Evolutionary conservation across 2,329 filamentous ascomycete species (phyloP), one percentile per base, ranked within the genome.

Genomic region (Hypomyces rosellus): DNA sequence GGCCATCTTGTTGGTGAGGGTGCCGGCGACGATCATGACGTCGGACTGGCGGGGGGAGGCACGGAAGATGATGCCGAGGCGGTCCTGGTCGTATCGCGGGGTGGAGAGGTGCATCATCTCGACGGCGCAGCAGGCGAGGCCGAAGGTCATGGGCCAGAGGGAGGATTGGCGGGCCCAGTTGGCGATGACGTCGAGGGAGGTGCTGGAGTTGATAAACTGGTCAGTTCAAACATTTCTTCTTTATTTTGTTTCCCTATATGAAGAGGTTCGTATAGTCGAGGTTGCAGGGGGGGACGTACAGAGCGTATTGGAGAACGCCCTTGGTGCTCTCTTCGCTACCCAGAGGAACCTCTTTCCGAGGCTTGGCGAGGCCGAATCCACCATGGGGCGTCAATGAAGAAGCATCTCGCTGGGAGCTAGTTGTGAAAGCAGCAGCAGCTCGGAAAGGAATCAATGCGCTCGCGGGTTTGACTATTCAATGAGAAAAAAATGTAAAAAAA

Each of bases 1-100:
- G 1, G 89, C 89, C 90, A 96, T 96, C 77, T 96, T 96, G 78
- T 96, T 96, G 60, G 89, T 95, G 55, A 96, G 80, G 30, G 90
- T 96, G 53, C 90, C 90, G 22, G 90, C 89, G 18, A 95, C 89
- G 62, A 95, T 93, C 89, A 95, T 93, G 58, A 95, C 86, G 69
- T 95, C 89, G 54, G 88, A 88, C 70, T 95, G 89, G 57, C 89
- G 85, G 1, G 89, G 89, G 13, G 88, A 92, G 52, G 88, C 89
- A 60, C 89, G 85, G 80, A 93, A 95, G 67, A 95, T 93, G 66
- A 95, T 93, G 57, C 89, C 89, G 53, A 92, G 76, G 34, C 89
- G 82, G 72, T 95, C 89, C 66, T 93, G 88, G 64, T 95, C 89
- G 80, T 95, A 93, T 34, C 89, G 85, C 13, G 89, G 89, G 54